Evolutionary conservation across 345 rosid species (phyloP).

Genomic region (Clarkia xantiana): DNA sequence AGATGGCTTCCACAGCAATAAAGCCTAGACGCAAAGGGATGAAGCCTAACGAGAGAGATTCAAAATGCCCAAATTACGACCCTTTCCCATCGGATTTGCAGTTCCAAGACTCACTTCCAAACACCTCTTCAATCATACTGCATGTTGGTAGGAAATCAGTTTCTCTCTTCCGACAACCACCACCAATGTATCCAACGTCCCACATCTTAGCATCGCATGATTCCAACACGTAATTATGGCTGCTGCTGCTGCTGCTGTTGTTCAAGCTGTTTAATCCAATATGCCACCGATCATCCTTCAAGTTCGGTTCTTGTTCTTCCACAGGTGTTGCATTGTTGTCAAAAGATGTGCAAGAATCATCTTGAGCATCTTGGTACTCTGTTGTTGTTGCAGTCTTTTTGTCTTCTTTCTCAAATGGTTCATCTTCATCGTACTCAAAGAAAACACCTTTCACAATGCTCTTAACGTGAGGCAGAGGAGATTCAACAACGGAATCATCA

Average conservation of each 20-base stretch:
- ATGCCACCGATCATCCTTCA: conserved; percentile 6
- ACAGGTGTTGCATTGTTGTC: conserved; percentile 10
- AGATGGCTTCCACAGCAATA: neutral
- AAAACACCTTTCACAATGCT: conserved; percentile 13
- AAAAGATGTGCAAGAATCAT: conserved; percentile 27
- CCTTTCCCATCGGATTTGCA: conserved; percentile 9
- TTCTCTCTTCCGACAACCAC: conserved; percentile 13
- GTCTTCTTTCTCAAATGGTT: conserved; percentile 4
- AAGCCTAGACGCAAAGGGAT: neutral
- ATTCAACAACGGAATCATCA: conserved; percentile 45
- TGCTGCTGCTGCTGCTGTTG: conserved; percentile 11
- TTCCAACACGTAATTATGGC: conserved; percentile 18
- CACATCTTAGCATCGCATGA: conserved; percentile 24
- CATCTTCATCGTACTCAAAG: conserved; percentile 14
- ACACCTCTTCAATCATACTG: conserved; percentile 43
- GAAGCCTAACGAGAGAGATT: too few relatives aligned
- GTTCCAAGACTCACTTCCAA: conserved; percentile 34
- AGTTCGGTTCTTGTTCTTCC: conserved; percentile 9
- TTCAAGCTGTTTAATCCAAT: conserved; percentile 9
- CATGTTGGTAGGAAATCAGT: conserved; percentile 34
- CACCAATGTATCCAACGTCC: conserved; percentile 21
- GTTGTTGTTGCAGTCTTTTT: too few relatives aligned
- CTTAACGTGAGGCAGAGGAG: conserved; percentile 19
- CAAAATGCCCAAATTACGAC: neutral
- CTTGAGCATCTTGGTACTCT: conserved; percentile 10